Evolutionary conservation across 768 basidiomycete species (phyloP).

Genomic region (Macrolepiota dolichaula): DNA sequence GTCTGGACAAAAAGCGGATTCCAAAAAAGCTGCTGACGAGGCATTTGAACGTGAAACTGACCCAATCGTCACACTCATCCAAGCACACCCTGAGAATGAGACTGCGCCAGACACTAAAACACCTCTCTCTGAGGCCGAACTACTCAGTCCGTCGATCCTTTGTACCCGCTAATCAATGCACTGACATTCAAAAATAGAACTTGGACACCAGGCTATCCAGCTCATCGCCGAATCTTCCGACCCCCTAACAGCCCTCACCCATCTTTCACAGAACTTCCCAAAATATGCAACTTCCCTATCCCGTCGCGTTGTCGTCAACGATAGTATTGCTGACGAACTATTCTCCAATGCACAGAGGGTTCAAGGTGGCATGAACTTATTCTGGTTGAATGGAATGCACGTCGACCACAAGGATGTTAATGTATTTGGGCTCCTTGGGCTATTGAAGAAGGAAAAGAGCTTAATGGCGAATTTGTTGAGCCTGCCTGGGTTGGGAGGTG

Average conservation of each 20-base stretch:
- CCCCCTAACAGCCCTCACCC: constrained; percentile 54
- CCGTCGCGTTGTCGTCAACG: constrained; percentile 58
- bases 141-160: constrained; percentile 38
- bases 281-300: constrained; percentile 75
- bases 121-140: constrained; percentile 49
- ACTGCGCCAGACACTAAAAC: constrained; percentile 36
- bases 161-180: not conserved
- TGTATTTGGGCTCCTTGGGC: constrained; percentile 67
- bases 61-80: constrained; percentile 35
- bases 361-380: constrained; percentile 48
- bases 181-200: constrained; percentile 32
- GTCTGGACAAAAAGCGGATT: constrained; percentile 8
- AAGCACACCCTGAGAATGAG: constrained; percentile 34
- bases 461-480: constrained; percentile 55
- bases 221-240: constrained; percentile 61
- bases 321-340: constrained; percentile 52
- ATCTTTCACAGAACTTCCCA: constrained; percentile 86
- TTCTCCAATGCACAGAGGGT: constrained; percentile 51
- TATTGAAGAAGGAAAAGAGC: constrained; percentile 68
- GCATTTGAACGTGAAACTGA: constrained; percentile 24
- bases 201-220: constrained; percentile 74
- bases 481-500: constrained; percentile 49
- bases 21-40: constrained; percentile 21
- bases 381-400: constrained; percentile 80
- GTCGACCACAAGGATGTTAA: constrained; percentile 64